Evolutionary conservation across 495 filamentous ascomycete species (phyloP).

Genomic region (Aspergillus conjunctus): DNA sequence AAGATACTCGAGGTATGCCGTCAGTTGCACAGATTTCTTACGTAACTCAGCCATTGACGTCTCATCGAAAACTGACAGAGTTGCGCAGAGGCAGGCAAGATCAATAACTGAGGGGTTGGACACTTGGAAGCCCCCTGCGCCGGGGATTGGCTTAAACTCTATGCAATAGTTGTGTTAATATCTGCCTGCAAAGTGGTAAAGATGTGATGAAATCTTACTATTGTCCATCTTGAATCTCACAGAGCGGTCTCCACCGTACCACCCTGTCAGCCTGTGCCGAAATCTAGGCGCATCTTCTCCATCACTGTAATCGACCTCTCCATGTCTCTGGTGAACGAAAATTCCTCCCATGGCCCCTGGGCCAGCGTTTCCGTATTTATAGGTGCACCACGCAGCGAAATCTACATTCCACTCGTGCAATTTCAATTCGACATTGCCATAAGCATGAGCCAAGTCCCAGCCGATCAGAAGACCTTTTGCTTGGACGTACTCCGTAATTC

Average conservation of each 20-base stretch:
- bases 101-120: conserved; percentile 64
- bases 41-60: conserved; percentile 71
- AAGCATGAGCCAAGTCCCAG: conserved; percentile 95
- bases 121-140: conserved; percentile 62
- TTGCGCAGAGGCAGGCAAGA: conserved; percentile 66
- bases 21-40: conserved; percentile 73
- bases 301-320: conserved; percentile 51
- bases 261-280: conserved; percentile 69
- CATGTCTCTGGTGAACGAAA: conserved; percentile 81
- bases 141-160: conserved; percentile 73
- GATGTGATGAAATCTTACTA: conserved; percentile 34
- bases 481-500: conserved; percentile 80
- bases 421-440: conserved; percentile 80
- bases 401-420: conserved; percentile 95
- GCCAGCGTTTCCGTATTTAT: conserved; percentile 94
- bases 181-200: background rate
- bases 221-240: conserved; percentile 81
- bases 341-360: conserved; percentile 84
- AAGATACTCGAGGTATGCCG: conserved; percentile 75
- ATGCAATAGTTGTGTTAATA: conserved; percentile 19
- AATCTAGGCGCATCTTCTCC: conserved; percentile 49
- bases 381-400: conserved; percentile 92
- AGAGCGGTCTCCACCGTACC: conserved; percentile 84
- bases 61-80: conserved; percentile 73
- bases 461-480: conserved; percentile 75